Percentiles rank a stretch among this genome's conserved stretches.
phyloP scores from a whole-genome alignment of 2,329 filamentous ascomycete species.

The Fusarium setosum region DNA sequence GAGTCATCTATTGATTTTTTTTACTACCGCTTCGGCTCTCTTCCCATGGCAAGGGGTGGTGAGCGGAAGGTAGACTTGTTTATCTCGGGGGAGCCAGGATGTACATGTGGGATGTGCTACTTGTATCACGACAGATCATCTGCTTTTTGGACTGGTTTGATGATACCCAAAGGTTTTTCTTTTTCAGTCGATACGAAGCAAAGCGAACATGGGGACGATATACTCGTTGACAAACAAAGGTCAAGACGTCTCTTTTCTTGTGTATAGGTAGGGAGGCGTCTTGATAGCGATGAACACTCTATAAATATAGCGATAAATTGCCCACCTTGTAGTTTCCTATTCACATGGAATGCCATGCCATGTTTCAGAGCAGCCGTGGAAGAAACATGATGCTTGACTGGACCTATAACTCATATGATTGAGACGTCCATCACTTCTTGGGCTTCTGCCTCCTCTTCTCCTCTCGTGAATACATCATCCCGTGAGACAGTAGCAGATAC shows the following conservation, averaged over 20 bases:
- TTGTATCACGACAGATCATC: conserved; percentile 43
- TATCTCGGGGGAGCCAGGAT: conserved; percentile 26
- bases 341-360: background rate
- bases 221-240: conserved; percentile 11
- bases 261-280: background rate
- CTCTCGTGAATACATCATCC: conserved; percentile 51
- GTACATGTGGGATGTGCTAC: conserved; percentile 39
- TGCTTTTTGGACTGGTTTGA: conserved; percentile 46
- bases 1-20: conserved; percentile 37
- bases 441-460: conserved; percentile 43
- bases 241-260: background rate
- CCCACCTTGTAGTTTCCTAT: background rate
- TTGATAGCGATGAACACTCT: background rate
- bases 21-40: conserved; percentile 16
- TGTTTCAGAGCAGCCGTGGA: background rate
- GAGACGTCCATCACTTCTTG: conserved; percentile 5
- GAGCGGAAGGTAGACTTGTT: conserved; percentile 25
- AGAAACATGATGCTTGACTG: background rate
- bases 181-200: conserved; percentile 32
- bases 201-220: conserved; percentile 24
- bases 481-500: conserved; percentile 58
- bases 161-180: conserved; percentile 47
- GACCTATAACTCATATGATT: no score
- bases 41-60: conserved; percentile 7
- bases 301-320: background rate